Base-by-base conservation (phyloP, 345 rosid genomes). In the Punica granatum region DNA sequence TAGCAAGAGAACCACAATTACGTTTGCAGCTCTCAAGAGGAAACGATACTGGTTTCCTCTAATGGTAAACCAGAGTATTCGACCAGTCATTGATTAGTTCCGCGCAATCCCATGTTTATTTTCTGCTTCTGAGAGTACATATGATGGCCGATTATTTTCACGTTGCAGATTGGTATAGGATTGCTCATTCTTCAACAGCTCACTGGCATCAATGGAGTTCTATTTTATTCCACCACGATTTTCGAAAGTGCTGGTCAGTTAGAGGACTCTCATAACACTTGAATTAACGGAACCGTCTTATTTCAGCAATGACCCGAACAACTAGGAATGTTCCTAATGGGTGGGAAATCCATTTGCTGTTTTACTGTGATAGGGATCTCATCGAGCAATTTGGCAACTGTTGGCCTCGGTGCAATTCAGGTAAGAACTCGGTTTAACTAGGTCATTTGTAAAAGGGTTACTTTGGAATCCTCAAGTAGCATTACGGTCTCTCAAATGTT, bases 1-100 rank as follows among this genome's bases (percentile, higher is more conserved):
- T 60, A 66, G 83, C 74, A 91, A 82, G 82, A 84, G 92, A 77
- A 74, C 74, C 44, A 80, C 92, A 51, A 81, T 94, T 62, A 87
- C 85, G 12, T 85, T 94, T 86, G 86, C 91, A 46, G 95, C 89
- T 64, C 89, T 94, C 77, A 89, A 85, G 84, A 81, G 97, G 54
- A 91, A 82, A 80, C 88, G 89, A 94, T 94, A 91, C 73, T 91
- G 97, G 95, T 92, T 89, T 75, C 99, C 97, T 41, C 73, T 94
- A 62, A 79, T 75, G 97, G 99, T 94, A 85, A 44, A 41, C 12
- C 42, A 73, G 35, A n/a, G 68, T 11, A 39, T 26, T 61, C 35
- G 30, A 68, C 4, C 26, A 32, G 58, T 28, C 36, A 16, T 42
- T 30, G n/a, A 51, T 25, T 8, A 53, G 30, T 25, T 26, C 11